Conservation (phyloP, 148 eudicot genomes). For the Amaranthus palmeri region DNA sequence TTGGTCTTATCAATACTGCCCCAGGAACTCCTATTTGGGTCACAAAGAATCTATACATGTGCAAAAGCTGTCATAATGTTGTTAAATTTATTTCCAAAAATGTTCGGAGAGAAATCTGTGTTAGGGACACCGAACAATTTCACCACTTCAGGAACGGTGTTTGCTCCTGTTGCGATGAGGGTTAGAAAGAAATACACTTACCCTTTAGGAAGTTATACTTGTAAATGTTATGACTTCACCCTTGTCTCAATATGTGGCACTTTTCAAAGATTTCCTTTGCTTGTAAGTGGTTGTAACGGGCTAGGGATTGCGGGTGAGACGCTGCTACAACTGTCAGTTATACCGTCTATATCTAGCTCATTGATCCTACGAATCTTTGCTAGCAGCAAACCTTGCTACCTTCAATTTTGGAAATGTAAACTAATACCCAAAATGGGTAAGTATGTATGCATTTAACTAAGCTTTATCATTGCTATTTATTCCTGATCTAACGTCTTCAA, state of each 20-base stretch:
- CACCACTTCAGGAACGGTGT: slow-evolving; percentile 84
- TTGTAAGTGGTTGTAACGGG: background rate
- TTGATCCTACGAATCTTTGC: slow-evolving; percentile 27
- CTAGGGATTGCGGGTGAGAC: background rate
- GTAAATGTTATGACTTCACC: background rate
- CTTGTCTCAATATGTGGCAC: background rate
- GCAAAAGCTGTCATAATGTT: slow-evolving; percentile 66
- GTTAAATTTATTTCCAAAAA: slow-evolving; percentile 71
- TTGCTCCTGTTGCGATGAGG: slow-evolving; percentile 82
- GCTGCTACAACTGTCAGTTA: background rate
- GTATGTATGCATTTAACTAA: slow-evolving; percentile 48
- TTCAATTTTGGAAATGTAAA: slow-evolving; percentile 35
- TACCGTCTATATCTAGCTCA: background rate
- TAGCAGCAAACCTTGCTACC: slow-evolving; percentile 77
- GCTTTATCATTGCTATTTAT: background rate
- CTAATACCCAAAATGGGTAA: slow-evolving; percentile 65
- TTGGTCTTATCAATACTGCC: slow-evolving; percentile 66
- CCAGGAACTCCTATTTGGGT: slow-evolving; percentile 87
- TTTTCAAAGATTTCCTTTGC: background rate
- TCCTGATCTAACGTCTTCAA: slow-evolving; percentile 8
- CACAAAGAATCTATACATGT: slow-evolving; percentile 85
- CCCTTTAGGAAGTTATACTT: background rate
- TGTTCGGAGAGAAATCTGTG: slow-evolving; percentile 74
- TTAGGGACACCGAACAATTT: slow-evolving; percentile 76
- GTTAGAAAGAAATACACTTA: slow-evolving; percentile 32